phyloP scores from a whole-genome alignment of 2,329 filamentous ascomycete species.

The Mollisia scopiformis region DNA sequence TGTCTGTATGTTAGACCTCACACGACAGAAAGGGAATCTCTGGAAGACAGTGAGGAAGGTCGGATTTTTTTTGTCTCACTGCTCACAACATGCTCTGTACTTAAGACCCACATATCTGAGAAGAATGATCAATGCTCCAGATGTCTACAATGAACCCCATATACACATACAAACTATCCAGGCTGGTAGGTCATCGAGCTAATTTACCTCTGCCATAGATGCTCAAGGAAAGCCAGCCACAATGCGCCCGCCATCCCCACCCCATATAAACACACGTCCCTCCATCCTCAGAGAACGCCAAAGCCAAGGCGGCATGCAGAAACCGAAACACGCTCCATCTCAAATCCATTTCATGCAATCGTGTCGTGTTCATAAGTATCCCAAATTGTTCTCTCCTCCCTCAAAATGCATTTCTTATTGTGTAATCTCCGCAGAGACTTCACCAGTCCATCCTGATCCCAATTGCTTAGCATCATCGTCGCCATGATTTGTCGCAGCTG shows the following conservation, averaged over 20 bases:
- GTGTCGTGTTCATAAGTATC: constrained; percentile 13
- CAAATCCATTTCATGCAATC: constrained; percentile 22
- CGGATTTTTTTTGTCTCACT: neutral
- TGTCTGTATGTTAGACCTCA: too few relatives aligned
- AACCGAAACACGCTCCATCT: constrained; percentile 9
- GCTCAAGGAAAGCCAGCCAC: neutral
- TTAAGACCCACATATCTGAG: too few relatives aligned
- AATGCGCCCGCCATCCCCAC: neutral
- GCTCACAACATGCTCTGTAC: neutral
- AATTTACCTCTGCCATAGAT: neutral
- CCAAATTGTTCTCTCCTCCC: neutral
- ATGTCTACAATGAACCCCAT: neutral
- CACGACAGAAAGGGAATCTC: too few relatives aligned
- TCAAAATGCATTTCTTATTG: constrained; percentile 17
- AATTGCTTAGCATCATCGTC: constrained; percentile 33
- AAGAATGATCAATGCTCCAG: neutral
- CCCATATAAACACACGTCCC: constrained; percentile 15
- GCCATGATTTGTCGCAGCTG: constrained; percentile 16
- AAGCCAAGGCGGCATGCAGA: constrained; percentile 21
- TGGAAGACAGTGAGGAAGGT: too few relatives aligned
- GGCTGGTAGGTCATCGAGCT: neutral
- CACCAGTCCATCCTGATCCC: constrained; percentile 25
- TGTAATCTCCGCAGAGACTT: constrained; percentile 22
- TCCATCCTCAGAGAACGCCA: constrained; percentile 18
- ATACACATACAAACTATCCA: neutral